These are phyloP conservation scores for Lichtheimia ornata DNA, from an alignment of 371 early-diverging fungal species.

Conservation along the genomic window DNA sequence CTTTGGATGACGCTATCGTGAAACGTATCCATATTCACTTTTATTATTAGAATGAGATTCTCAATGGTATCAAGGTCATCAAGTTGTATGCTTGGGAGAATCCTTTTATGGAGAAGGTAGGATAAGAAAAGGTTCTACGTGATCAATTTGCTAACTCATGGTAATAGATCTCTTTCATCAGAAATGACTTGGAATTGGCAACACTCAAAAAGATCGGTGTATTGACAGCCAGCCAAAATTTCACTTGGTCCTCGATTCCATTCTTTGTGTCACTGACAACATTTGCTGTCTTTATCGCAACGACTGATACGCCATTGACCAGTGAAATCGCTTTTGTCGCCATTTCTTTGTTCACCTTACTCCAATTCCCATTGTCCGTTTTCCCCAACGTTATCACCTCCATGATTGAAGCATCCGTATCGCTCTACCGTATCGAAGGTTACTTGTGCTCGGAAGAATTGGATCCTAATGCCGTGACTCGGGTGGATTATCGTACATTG, in stretches of 20 bases:
- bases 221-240: conserved; percentile 62
- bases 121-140: conserved; percentile 17
- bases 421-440: conserved; percentile 78
- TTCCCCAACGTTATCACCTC: conserved; percentile 65
- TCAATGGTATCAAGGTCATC: conserved; percentile 92
- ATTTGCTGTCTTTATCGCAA: conserved; percentile 76
- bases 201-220: conserved; percentile 78
- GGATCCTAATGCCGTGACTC: conserved; percentile 64
- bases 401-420: conserved; percentile 84
- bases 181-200: conserved; percentile 76
- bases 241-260: conserved; percentile 79
- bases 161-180: conserved; percentile 63
- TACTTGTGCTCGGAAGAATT: conserved; percentile 80
- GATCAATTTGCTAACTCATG: conserved; percentile 50
- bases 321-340: conserved; percentile 85
- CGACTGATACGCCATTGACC: conserved; percentile 65
- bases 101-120: conserved; percentile 58
- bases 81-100: conserved; percentile 85
- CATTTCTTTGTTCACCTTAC: conserved; percentile 88
- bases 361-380: conserved; percentile 86
- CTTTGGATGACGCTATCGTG: too few species aligned
- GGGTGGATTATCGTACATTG: conserved; percentile 34
- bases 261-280: conserved; percentile 86
- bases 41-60: conserved; percentile 69
- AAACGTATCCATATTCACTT: not conserved